These are phyloP conservation scores for Trichosporon sp. DNA, from an alignment of 1,284 basidiomycete species.

Conservation along the genomic window DNA sequence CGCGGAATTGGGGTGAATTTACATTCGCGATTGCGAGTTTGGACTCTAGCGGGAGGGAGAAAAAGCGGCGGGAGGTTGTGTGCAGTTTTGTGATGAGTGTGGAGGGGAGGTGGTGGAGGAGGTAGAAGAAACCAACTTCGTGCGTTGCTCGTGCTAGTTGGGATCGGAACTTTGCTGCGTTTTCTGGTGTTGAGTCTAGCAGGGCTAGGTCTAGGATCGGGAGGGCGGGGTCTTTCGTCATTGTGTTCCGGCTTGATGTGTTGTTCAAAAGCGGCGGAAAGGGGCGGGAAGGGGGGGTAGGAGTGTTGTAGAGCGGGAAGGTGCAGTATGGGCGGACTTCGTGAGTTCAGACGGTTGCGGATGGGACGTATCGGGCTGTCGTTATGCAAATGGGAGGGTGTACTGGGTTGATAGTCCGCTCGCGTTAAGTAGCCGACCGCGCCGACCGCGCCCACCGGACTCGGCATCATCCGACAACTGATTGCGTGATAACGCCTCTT, in stretches of 20 bases:
- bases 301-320: too few relatives aligned
- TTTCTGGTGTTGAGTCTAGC: neutral
- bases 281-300: too few relatives aligned
- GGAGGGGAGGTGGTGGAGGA: conserved; percentile 28
- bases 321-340: too few relatives aligned
- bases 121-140: conserved; percentile 34
- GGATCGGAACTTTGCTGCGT: conserved; percentile 13
- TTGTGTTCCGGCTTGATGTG: neutral
- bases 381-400: too few relatives aligned
- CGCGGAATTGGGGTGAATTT: conserved; percentile 19
- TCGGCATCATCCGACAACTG: too few relatives aligned
- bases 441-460: too few relatives aligned
- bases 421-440: too few relatives aligned
- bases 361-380: too few relatives aligned
- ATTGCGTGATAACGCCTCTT: neutral
- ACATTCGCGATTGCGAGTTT: conserved; percentile 33
- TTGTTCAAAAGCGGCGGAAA: too few relatives aligned
- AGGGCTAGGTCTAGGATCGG: conserved; percentile 15
- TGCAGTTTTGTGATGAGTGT: conserved; percentile 23
- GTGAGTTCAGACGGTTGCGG: too few relatives aligned
- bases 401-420: too few relatives aligned
- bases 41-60: conserved; percentile 24
- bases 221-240: conserved; percentile 4
- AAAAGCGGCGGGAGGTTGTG: conserved; percentile 24
- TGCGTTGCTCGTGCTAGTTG: conserved; percentile 11